phyloP scores from a whole-genome alignment of 2,329 filamentous ascomycete species.

The Epichloe scottii region DNA sequence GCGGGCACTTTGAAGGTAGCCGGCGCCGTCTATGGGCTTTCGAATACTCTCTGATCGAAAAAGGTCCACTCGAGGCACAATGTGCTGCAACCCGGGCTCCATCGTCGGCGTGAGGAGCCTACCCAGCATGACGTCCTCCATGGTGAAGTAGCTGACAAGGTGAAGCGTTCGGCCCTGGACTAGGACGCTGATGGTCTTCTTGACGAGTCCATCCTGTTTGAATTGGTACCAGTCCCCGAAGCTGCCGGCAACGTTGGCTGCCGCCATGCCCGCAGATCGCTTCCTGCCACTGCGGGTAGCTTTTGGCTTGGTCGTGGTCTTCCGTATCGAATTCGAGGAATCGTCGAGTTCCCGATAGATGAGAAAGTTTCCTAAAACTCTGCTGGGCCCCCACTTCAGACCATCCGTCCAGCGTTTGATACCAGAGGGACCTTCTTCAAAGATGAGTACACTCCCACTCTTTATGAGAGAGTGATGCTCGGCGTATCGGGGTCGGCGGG shows the following conservation, averaged over 20 bases:
- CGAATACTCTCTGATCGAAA: conserved; percentile 2
- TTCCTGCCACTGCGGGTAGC: background rate
- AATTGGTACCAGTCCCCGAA: conserved; percentile 78
- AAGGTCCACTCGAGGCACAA: conserved; percentile 3
- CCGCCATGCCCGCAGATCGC: background rate
- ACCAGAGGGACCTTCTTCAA: conserved; percentile 76
- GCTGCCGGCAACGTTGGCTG: conserved; percentile 44
- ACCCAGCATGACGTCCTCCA: conserved; percentile 42
- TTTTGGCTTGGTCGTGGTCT: background rate
- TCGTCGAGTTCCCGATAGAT: conserved; percentile 66
- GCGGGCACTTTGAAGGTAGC: background rate
- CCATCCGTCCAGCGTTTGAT: conserved; percentile 93
- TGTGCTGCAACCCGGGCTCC: background rate
- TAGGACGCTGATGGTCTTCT: conserved; percentile 80
- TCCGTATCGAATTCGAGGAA: background rate
- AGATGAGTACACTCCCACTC: conserved; percentile 79
- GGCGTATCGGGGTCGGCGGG: conserved; percentile 71
- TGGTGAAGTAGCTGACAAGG: conserved; percentile 74
- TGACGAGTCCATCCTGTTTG: conserved; percentile 68
- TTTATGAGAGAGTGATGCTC: conserved; percentile 64
- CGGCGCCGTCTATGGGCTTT: conserved; percentile 3
- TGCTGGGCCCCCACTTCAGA: conserved; percentile 76
- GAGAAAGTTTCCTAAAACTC: conserved; percentile 73
- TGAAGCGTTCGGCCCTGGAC: conserved; percentile 66
- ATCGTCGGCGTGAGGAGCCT: conserved; percentile 1